phyloP scores from a whole-genome alignment of 768 basidiomycete species.

The Psilocybe subaeruginosa region DNA sequence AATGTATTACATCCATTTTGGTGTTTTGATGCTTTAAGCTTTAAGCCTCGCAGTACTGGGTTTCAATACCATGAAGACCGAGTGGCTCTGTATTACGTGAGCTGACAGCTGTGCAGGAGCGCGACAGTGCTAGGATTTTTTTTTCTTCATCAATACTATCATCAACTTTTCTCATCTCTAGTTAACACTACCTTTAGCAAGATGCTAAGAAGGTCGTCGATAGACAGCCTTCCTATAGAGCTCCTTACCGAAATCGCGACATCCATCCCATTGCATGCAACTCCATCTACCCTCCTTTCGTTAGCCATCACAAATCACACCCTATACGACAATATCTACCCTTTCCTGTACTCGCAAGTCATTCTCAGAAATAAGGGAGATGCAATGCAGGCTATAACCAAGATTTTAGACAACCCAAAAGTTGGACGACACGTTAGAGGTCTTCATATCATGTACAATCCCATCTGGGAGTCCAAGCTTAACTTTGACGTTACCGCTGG shows the following conservation, averaged over 20 bases:
- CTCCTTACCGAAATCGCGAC: slow-evolving; percentile 14
- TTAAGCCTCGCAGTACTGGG: too few relatives aligned
- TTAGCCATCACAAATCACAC: slow-evolving; percentile 9
- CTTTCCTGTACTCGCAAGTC: slow-evolving; percentile 16
- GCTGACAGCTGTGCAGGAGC: too few relatives aligned
- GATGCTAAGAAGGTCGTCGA: too few relatives aligned
- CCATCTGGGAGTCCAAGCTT: not conserved
- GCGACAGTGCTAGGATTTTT: too few relatives aligned
- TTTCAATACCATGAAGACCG: too few relatives aligned
- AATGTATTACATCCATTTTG: too few relatives aligned
- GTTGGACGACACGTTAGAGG: slow-evolving; percentile 13
- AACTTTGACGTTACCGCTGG: slow-evolving; percentile 3
- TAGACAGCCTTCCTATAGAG: slow-evolving; percentile 9
- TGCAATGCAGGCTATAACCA: slow-evolving; percentile 7
- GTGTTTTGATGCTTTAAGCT: too few relatives aligned
- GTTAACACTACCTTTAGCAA: too few relatives aligned
- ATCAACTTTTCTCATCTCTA: too few relatives aligned
- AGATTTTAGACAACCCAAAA: slow-evolving; percentile 8
- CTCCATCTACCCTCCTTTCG: slow-evolving; percentile 12
- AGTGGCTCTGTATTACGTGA: too few relatives aligned
- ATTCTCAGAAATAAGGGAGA: slow-evolving; percentile 17
- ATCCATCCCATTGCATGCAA: slow-evolving; percentile 17
- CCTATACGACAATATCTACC: slow-evolving; percentile 9
- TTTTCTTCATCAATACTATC: too few relatives aligned
- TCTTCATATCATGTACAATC: slow-evolving; percentile 15